phyloP scores from a whole-genome alignment of 495 filamentous ascomycete species.

The Pseudomonodictys pantanalensis region DNA sequence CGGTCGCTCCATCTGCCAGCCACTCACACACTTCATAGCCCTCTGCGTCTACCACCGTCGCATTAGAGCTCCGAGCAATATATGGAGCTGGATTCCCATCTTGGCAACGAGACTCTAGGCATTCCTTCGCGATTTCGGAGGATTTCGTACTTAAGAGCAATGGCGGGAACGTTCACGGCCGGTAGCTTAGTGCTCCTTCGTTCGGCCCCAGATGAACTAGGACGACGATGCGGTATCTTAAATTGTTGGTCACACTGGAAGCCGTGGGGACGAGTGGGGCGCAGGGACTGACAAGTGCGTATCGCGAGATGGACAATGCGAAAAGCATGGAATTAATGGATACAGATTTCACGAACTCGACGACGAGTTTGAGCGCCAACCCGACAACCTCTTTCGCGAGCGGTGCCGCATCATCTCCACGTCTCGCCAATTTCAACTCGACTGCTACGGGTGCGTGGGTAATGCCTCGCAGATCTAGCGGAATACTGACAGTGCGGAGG shows the following conservation, averaged over 20 bases:
- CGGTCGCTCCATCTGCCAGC: no score
- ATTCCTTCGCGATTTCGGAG: not conserved
- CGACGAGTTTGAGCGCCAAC: not conserved
- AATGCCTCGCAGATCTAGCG: no score
- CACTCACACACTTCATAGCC: no score
- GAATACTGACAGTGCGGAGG: not conserved
- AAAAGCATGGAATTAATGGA: not conserved
- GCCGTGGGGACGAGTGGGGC: not conserved
- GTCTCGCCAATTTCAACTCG: no score
- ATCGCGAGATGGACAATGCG: no score
- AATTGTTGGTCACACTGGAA: not conserved
- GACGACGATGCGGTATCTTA: not conserved
- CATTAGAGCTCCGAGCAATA: no score
- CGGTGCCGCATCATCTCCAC: not conserved
- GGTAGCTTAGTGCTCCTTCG: not conserved
- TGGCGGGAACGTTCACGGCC: not conserved
- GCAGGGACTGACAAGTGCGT: not conserved
- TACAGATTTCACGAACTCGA: not conserved
- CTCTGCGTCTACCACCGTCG: no score
- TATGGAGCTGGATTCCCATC: not conserved
- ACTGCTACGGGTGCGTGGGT: no score
- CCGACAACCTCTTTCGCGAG: not conserved
- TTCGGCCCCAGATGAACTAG: not conserved
- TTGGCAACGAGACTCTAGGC: not conserved
- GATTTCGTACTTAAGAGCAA: not conserved